Conservation (phyloP, 2,329 filamentous ascomycete species). For the Lachnellula suecica region DNA sequence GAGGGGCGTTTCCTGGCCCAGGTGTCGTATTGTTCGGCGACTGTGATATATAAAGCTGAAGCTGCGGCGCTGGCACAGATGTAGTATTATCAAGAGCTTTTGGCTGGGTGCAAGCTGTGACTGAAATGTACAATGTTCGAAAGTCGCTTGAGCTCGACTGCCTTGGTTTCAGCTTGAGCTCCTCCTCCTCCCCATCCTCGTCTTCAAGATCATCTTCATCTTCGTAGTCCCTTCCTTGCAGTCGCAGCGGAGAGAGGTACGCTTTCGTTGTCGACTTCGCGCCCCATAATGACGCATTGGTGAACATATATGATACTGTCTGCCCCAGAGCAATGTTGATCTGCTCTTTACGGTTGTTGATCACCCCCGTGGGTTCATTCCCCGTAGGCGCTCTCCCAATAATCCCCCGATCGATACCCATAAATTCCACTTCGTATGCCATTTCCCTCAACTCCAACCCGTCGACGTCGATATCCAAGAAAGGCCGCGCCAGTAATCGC, state of each 20-base stretch:
- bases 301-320: slow-evolving; percentile 64
- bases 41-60: slow-evolving; percentile 75
- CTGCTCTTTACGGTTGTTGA: slow-evolving; percentile 63
- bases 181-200: slow-evolving; percentile 4
- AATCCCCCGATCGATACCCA: slow-evolving; percentile 59
- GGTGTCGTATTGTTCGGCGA: slow-evolving; percentile 62
- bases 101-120: slow-evolving; percentile 84
- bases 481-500: slow-evolving; percentile 37
- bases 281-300: slow-evolving; percentile 52
- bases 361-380: slow-evolving; percentile 44
- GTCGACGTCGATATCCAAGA: slow-evolving; percentile 33
- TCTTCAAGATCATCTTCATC: slow-evolving; percentile 6
- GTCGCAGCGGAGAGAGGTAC: slow-evolving; percentile 33
- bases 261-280: slow-evolving; percentile 36
- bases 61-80: slow-evolving; percentile 60
- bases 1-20: slow-evolving; percentile 47
- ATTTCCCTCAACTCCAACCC: slow-evolving; percentile 32
- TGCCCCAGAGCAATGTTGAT: slow-evolving; percentile 62
- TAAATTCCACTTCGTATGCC: slow-evolving; percentile 61
- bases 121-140: slow-evolving; percentile 68
- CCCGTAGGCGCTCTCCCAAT: slow-evolving; percentile 58
- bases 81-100: slow-evolving; percentile 20
- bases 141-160: slow-evolving; percentile 15
- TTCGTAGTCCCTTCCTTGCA: slow-evolving; percentile 18
- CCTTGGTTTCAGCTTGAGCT: slow-evolving; percentile 15